A percentile compares a stretch with the other conserved stretches of the same genome.
phyloP scores from a whole-genome alignment of 1,139 yeast species.

The Yamadazyma atmosphaerica region DNA sequence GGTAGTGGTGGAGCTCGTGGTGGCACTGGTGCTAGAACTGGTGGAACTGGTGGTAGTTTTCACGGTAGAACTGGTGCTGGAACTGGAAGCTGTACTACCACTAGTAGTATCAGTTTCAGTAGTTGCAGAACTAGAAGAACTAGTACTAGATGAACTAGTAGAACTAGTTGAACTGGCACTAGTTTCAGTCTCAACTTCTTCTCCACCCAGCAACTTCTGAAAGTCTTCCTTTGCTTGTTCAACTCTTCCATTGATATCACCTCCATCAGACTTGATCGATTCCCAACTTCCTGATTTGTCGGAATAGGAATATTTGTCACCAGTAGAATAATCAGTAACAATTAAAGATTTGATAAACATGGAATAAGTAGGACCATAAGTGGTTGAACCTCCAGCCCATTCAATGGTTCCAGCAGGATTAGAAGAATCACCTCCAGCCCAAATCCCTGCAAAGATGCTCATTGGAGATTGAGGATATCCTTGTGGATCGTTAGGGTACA shows the following conservation, averaged over 20 bases:
- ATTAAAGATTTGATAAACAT: conserved; percentile 63
- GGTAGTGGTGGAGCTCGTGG: conserved; percentile 1
- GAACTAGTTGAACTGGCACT: conserved; percentile 3
- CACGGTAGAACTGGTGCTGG: background rate
- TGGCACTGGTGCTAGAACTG: conserved; percentile 3
- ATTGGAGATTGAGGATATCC: conserved; percentile 83
- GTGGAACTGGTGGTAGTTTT: conserved; percentile 3
- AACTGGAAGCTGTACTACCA: conserved; percentile 2
- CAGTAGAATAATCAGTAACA: conserved; percentile 81
- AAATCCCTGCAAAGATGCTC: conserved; percentile 64
- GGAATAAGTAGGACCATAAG: conserved; percentile 67
- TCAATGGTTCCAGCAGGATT: conserved; percentile 70
- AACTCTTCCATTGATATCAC: conserved; percentile 63
- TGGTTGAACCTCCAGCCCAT: conserved; percentile 85
- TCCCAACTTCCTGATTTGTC: conserved; percentile 68
- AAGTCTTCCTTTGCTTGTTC: conserved; percentile 52
- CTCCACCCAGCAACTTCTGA: conserved; percentile 31
- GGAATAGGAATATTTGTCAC: conserved; percentile 62
- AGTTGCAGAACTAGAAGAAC: conserved; percentile 5
- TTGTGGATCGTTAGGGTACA: conserved; percentile 49
- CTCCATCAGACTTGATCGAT: conserved; percentile 65
- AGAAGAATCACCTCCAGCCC: conserved; percentile 82
- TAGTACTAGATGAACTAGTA: conserved; percentile 3
- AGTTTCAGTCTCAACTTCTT: conserved; percentile 6
- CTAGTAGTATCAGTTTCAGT: conserved; percentile 1